These are phyloP conservation scores for Gilbertella persicaria DNA, from an alignment of 371 early-diverging fungal species.

Conservation along the genomic window DNA sequence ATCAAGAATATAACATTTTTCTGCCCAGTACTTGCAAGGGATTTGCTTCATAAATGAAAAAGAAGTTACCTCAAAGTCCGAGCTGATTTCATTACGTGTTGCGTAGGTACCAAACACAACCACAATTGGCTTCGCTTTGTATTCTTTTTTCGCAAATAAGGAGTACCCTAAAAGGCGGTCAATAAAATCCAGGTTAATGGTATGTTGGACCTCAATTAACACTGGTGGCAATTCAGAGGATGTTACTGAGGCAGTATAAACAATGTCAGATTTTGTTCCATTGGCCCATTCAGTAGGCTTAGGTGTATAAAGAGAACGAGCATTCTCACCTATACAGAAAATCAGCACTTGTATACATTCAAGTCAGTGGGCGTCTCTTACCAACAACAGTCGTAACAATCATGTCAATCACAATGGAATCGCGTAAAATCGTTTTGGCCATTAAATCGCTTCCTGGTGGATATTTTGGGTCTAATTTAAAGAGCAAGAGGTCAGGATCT, in stretches of 20 bases:
- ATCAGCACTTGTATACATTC: no score
- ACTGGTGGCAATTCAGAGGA: constrained; percentile 10
- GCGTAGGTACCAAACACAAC: constrained; percentile 18
- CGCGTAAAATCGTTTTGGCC: no score
- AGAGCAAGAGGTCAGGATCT: no score
- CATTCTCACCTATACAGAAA: constrained; percentile 10
- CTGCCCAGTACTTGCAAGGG: constrained; percentile 21
- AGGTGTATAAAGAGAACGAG: constrained; percentile 7
- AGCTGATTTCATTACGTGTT: constrained; percentile 12
- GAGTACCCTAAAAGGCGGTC: constrained; percentile 11
- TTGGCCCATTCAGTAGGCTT: constrained; percentile 15
- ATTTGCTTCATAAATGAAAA: constrained; percentile 8
- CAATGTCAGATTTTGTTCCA: constrained; percentile 11
- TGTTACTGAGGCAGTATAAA: constrained; percentile 9
- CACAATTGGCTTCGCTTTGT: constrained; percentile 15
- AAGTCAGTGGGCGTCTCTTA: no score
- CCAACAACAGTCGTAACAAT: no score
- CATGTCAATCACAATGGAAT: no score
- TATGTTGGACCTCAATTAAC: constrained; percentile 18
- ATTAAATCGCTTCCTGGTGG: no score
- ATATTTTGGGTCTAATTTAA: no score
- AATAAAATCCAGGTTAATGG: constrained; percentile 8
- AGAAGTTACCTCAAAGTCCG: constrained; percentile 10
- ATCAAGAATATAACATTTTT: constrained; percentile 18
- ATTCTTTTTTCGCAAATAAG: constrained; percentile 9